Conservation (phyloP, 2,329 filamentous ascomycete species). For the Peltaster fructicola region DNA sequence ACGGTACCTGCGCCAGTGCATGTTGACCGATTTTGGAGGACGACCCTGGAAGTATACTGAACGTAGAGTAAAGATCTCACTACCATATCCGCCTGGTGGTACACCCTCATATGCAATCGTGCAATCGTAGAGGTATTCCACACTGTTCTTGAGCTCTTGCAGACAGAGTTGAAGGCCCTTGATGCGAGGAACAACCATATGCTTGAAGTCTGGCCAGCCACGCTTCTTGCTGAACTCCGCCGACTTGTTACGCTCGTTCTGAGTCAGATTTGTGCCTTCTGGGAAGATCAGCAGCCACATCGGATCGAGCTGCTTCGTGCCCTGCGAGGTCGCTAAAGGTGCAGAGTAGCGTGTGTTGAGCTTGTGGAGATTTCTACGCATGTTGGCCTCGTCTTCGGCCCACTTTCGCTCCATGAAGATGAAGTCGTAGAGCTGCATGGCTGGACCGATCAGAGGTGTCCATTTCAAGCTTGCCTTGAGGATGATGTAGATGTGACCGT, state of each 20-base stretch:
- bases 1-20: constrained; percentile 83
- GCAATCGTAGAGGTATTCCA: constrained; percentile 81
- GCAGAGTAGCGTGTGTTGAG: constrained; percentile 35
- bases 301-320: constrained; percentile 29
- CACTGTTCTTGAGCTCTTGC: constrained; percentile 51
- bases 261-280: constrained; percentile 67
- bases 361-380: constrained; percentile 57
- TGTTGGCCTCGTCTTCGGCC: constrained; percentile 56
- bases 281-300: constrained; percentile 87
- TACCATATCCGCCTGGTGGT: constrained; percentile 63
- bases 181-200: constrained; percentile 59
- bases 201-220: constrained; percentile 49
- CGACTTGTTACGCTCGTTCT: constrained; percentile 53
- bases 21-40: constrained; percentile 83
- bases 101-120: constrained; percentile 91
- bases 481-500: constrained; percentile 79
- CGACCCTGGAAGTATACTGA: constrained; percentile 80
- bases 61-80: constrained; percentile 69
- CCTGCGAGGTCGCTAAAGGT: constrained; percentile 20
- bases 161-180: constrained; percentile 69
- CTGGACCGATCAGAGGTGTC: constrained; percentile 63
- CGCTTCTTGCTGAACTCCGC: constrained; percentile 61
- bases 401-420: constrained; percentile 90
- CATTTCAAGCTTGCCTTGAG: constrained; percentile 73
- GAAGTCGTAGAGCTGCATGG: constrained; percentile 77